phyloP scores from a whole-genome alignment of 306 rosid species.

The Benincasa hispida region DNA sequence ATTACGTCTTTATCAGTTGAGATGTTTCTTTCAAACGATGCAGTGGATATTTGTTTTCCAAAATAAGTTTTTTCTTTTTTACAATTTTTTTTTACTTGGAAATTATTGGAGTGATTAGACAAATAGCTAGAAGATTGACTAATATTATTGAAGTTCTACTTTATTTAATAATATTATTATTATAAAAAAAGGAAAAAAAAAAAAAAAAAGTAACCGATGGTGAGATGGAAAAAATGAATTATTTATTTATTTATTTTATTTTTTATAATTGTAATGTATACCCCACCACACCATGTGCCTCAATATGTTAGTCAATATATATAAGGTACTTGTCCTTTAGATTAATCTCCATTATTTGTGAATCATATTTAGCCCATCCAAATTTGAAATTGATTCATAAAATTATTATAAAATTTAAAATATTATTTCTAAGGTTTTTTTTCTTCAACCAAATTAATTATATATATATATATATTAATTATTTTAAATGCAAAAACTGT shows the following conservation, averaged over 20 bases:
- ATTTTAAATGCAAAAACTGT: too few relatives aligned
- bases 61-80: neutral
- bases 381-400: neutral
- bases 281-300: constrained; percentile 5
- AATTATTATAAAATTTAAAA: neutral
- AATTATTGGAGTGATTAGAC: constrained; percentile 1
- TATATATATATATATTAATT: too few relatives aligned
- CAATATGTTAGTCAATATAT: neutral
- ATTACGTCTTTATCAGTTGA: neutral
- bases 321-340: neutral
- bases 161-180: neutral
- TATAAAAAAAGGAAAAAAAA: neutral
- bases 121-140: neutral
- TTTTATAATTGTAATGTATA: neutral
- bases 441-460: neutral
- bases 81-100: too few relatives aligned
- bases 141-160: neutral
- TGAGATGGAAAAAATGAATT: too few relatives aligned
- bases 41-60: neutral
- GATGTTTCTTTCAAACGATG: neutral
- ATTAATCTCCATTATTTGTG: neutral
- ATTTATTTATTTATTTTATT: too few relatives aligned
- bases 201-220: neutral
- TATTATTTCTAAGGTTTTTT: neutral
- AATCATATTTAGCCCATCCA: neutral